A percentile compares a stretch with the other conserved stretches of the same genome.
phyloP scores from a whole-genome alignment of 768 basidiomycete species.

The Saitozyma sp. region DNA sequence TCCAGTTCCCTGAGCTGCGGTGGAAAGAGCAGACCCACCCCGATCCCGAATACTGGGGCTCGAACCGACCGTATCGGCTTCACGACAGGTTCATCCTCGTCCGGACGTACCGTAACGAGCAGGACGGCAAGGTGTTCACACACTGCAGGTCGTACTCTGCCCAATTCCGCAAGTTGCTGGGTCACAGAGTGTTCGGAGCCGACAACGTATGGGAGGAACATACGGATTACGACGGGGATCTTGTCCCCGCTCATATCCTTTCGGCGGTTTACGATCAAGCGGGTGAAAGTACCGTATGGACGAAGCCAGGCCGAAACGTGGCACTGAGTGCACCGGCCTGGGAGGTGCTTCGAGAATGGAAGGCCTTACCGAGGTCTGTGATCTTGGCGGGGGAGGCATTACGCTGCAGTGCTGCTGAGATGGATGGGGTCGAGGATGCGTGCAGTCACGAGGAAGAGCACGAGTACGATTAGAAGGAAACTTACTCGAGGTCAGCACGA shows the following conservation, averaged over 20 bases:
- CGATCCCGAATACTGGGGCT: slow-evolving; percentile 1
- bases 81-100: slow-evolving; percentile 10
- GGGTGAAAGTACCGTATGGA: slow-evolving; percentile 4
- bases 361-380: not conserved
- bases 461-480: not conserved
- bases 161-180: slow-evolving; percentile 2
- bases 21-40: not conserved
- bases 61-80: not conserved
- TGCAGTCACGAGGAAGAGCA: not conserved
- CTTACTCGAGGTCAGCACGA: not conserved
- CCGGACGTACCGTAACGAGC: slow-evolving; percentile 11
- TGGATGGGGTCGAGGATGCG: not conserved
- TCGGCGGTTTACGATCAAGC: slow-evolving; percentile 3
- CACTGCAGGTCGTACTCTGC: slow-evolving; percentile 16
- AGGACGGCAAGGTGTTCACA: slow-evolving; percentile 4
- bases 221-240: slow-evolving; percentile 10
- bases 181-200: not conserved
- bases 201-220: slow-evolving; percentile 23
- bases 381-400: not conserved
- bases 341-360: slow-evolving; percentile 12
- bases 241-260: slow-evolving; percentile 5
- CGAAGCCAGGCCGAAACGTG: slow-evolving; percentile 1
- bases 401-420: not conserved
- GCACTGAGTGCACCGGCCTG: slow-evolving; percentile 9
- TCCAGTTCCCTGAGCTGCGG: slow-evolving; percentile 5